These are phyloP conservation scores for Calamus simplicifolius DNA, from an alignment of 176 grass and related monocot genomes.

Conservation along the genomic window DNA sequence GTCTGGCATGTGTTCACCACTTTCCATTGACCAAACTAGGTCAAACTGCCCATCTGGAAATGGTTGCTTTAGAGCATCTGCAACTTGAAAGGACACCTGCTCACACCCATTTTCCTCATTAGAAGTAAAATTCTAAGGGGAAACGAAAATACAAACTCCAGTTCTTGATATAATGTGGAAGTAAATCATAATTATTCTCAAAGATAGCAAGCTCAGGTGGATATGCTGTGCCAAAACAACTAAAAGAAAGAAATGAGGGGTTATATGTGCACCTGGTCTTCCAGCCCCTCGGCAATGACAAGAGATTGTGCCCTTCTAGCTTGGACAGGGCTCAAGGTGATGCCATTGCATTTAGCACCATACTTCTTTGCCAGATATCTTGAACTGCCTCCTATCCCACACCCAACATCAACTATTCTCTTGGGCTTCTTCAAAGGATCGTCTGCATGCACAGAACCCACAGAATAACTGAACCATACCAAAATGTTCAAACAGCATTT, in stretches of 20 bases:
- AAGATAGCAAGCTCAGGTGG: no score
- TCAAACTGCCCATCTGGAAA: slow-evolving; percentile 82
- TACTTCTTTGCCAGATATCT: slow-evolving; percentile 89
- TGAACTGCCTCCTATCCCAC: slow-evolving; percentile 90
- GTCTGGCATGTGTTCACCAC: slow-evolving; percentile 93
- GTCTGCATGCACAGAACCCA: slow-evolving; percentile 24
- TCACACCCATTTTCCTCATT: not conserved
- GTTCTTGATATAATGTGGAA: no score
- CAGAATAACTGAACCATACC: no score
- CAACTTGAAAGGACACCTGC: slow-evolving; percentile 86
- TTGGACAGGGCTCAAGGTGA: slow-evolving; percentile 91
- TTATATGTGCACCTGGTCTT: slow-evolving; percentile 49
- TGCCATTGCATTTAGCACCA: slow-evolving; percentile 53
- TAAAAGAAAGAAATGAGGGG: not conserved
- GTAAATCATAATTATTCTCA: no score
- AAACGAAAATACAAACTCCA: no score
- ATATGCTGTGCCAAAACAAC: no score
- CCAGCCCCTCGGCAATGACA: slow-evolving; percentile 38
- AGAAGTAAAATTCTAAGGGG: not conserved
- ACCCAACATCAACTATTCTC: slow-evolving; percentile 72
- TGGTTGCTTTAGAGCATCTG: slow-evolving; percentile 85
- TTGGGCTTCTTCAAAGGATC: slow-evolving; percentile 50
- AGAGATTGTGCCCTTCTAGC: slow-evolving; percentile 70
- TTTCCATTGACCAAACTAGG: slow-evolving; percentile 98
- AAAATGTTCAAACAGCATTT: no score